phyloP scores from a whole-genome alignment of 2,329 filamentous ascomycete genomes.

The Exophiala oligosperma region DNA sequence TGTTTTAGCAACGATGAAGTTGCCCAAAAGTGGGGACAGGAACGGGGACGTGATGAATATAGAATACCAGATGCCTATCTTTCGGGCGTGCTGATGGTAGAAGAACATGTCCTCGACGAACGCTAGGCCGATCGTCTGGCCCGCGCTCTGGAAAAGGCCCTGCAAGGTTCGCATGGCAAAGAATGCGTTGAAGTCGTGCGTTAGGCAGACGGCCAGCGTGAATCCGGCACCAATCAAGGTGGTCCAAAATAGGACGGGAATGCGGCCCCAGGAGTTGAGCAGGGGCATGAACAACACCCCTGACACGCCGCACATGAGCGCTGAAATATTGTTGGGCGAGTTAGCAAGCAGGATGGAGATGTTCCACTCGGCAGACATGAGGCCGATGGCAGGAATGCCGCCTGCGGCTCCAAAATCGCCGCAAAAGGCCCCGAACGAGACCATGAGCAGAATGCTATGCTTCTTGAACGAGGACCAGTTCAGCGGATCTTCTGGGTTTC shows the following conservation, averaged over 20 bases:
- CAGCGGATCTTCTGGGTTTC: constrained; percentile 37
- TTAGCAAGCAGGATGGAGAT: constrained; percentile 39
- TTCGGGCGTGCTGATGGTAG: constrained; percentile 40
- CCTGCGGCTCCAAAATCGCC: constrained; percentile 43
- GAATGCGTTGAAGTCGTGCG: constrained; percentile 37
- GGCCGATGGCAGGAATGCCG: constrained; percentile 39
- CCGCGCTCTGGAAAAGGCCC: constrained; percentile 43
- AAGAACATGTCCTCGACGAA: constrained; percentile 44
- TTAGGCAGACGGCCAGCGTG: constrained; percentile 37
- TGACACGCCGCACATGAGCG: constrained; percentile 33
- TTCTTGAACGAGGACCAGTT: constrained; percentile 30
- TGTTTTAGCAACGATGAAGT: constrained; percentile 37
- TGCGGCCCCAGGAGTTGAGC: constrained; percentile 44
- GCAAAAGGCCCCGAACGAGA: constrained; percentile 38
- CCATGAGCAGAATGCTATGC: constrained; percentile 37
- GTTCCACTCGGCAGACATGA: constrained; percentile 39
- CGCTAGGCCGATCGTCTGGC: constrained; percentile 43
- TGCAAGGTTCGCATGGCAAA: constrained; percentile 44
- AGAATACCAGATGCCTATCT: constrained; percentile 39
- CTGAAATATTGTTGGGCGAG: constrained; percentile 33
- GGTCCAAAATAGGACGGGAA: constrained; percentile 43
- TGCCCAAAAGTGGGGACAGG: constrained; percentile 25
- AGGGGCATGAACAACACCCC: constrained; percentile 40
- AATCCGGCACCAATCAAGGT: constrained; percentile 36
- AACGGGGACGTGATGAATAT: constrained; percentile 34